Percentiles rank a stretch among this genome's conserved stretches.
phyloP scores from a whole-genome alignment of 2,329 filamentous ascomycete species.

The Pseudogymnoascus sp. region DNA sequence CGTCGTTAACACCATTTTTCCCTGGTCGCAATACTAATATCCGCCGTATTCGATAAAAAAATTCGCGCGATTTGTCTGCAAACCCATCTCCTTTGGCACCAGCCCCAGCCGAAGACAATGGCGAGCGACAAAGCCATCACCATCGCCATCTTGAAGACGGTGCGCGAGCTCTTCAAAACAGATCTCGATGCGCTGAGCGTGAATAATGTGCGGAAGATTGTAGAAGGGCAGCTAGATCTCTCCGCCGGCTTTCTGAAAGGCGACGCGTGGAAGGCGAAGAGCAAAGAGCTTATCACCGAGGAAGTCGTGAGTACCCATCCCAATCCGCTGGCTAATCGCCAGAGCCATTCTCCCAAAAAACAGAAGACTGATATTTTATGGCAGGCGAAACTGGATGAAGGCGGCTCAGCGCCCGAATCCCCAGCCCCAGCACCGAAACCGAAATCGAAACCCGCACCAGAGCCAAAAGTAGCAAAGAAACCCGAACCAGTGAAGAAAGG shows the following conservation, averaged over 20 bases:
- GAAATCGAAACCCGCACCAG: constrained; percentile 10
- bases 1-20: neutral
- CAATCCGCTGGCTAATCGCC: neutral
- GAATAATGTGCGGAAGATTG: constrained; percentile 46
- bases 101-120: constrained; percentile 26
- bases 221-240: constrained; percentile 40
- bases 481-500: constrained; percentile 39
- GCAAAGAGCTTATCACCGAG: constrained; percentile 48
- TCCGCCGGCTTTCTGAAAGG: constrained; percentile 42
- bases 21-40: neutral
- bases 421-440: neutral
- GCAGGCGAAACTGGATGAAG: constrained; percentile 14
- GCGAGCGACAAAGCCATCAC: constrained; percentile 34
- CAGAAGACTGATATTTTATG: constrained; percentile 12
- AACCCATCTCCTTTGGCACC: no score
- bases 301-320: constrained; percentile 39
- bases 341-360: constrained; percentile 5
- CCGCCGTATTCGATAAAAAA: neutral
- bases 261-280: constrained; percentile 47
- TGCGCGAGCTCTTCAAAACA: constrained; percentile 36
- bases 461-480: constrained; percentile 27
- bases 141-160: constrained; percentile 38
- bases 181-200: constrained; percentile 42
- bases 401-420: constrained; percentile 5
- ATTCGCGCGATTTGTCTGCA: no score